Evolutionary conservation across 2,329 filamentous ascomycete species (phyloP).

Genomic region (Incumbomyces lentus): DNA sequence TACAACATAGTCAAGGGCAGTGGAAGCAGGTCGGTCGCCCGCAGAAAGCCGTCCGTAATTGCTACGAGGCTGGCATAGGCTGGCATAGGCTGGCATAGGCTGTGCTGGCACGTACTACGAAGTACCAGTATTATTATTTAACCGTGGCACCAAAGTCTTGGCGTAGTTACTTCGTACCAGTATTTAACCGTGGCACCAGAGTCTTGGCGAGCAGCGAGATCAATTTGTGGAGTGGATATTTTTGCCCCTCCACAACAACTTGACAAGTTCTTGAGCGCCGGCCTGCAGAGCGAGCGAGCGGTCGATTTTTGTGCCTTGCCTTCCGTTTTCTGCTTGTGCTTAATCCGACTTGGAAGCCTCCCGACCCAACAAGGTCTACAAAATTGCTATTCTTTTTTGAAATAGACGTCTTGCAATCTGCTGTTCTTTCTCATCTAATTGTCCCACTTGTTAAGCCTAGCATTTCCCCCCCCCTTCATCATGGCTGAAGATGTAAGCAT

Average conservation of each 20-base stretch:
- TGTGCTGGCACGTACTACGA: too few species aligned
- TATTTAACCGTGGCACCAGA: too few species aligned
- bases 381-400: conserved; percentile 1
- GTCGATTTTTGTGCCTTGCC: conserved; percentile 3
- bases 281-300: background rate
- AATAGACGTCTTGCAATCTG: background rate
- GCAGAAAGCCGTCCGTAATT: too few species aligned
- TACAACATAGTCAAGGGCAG: conserved; percentile 1
- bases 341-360: background rate
- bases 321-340: too few species aligned
- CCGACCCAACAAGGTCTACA: background rate
- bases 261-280: background rate
- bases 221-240: conserved; percentile 4
- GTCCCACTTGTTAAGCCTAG: background rate
- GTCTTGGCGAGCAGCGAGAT: too few species aligned
- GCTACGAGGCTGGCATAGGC: conserved; percentile 1
- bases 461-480: background rate
- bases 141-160: too few species aligned
- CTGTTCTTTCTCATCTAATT: background rate
- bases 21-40: too few species aligned
- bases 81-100: background rate
- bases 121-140: too few species aligned
- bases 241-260: conserved; percentile 5
- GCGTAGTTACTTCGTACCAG: too few species aligned
- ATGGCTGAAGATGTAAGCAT: conserved; percentile 7